Conservation (phyloP, 192 early-diverging fungal species). For the Pecoramyces ruminantium region DNA sequence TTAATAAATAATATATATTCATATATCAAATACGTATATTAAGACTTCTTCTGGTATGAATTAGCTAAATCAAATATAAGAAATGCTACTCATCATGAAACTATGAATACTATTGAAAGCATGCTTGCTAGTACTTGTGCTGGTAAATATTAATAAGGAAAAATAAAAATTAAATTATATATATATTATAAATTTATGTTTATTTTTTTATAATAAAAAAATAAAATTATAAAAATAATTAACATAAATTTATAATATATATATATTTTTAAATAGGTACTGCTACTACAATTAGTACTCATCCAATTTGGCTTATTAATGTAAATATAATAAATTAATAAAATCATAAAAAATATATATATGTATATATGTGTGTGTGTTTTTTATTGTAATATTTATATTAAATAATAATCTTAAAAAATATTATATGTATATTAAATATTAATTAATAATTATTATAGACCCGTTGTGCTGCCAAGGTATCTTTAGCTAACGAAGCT, state of each 20-base stretch:
- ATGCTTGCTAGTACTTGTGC: constrained; percentile 90
- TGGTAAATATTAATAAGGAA: constrained; percentile 19
- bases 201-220: no score
- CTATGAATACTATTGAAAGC: constrained; percentile 69
- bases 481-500: constrained; percentile 27
- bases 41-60: constrained; percentile 76
- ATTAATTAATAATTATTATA: no score
- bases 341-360: no score
- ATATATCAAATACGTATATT: no score
- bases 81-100: constrained; percentile 24
- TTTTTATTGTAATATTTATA: no score
- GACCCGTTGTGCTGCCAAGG: constrained; percentile 73
- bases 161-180: no score
- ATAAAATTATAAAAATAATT: not conserved
- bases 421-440: no score
- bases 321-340: no score
- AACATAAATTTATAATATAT: not conserved
- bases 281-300: constrained; percentile 70
- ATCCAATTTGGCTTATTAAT: constrained; percentile 98
- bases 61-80: constrained; percentile 67
- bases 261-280: constrained; percentile 19
- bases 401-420: no score
- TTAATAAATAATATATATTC: no score
- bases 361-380: no score
- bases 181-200: no score